Conservation (phyloP, 164 flowering plant species). For the Stephania japonica region DNA sequence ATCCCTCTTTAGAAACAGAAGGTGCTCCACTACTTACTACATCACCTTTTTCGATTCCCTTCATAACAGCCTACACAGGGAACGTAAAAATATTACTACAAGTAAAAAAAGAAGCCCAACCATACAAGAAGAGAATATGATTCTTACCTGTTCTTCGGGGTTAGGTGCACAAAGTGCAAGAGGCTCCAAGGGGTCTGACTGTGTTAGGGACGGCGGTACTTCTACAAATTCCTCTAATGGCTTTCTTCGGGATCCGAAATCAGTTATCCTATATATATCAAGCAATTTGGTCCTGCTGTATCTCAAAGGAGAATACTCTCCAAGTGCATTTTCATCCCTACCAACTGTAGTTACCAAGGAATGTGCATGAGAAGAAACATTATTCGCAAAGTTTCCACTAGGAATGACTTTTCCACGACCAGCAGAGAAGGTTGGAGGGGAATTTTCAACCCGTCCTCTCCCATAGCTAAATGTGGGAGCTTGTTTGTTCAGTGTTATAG, state of each 20-base stretch:
- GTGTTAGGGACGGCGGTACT: constrained; percentile 66
- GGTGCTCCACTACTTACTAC: constrained; percentile 75
- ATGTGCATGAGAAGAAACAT: constrained; percentile 24
- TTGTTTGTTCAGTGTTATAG: constrained; percentile 48
- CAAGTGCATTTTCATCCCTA: constrained; percentile 41
- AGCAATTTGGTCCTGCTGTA: constrained; percentile 77
- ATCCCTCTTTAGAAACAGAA: constrained; percentile 65
- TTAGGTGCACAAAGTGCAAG: constrained; percentile 71
- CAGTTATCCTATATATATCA: constrained; percentile 61
- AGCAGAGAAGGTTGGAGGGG: constrained; percentile 41
- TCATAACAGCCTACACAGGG: constrained; percentile 54
- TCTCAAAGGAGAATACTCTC: constrained; percentile 39
- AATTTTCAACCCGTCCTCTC: constrained; percentile 66
- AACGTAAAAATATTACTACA: constrained; percentile 11
- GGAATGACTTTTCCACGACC: constrained; percentile 57
- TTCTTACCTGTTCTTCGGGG: constrained; percentile 76
- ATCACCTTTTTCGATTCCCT: constrained; percentile 91
- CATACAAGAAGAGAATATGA: not conserved
- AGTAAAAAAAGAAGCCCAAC: not conserved
- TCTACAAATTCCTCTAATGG: constrained; percentile 41
- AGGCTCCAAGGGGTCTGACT: constrained; percentile 68
- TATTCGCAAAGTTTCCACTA: constrained; percentile 27
- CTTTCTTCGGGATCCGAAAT: constrained; percentile 30
- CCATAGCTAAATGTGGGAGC: constrained; percentile 47
- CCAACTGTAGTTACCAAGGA: constrained; percentile 34